Conservation (phyloP, 1,284 basidiomycete genomes). For the Caloboletus firmus region DNA sequence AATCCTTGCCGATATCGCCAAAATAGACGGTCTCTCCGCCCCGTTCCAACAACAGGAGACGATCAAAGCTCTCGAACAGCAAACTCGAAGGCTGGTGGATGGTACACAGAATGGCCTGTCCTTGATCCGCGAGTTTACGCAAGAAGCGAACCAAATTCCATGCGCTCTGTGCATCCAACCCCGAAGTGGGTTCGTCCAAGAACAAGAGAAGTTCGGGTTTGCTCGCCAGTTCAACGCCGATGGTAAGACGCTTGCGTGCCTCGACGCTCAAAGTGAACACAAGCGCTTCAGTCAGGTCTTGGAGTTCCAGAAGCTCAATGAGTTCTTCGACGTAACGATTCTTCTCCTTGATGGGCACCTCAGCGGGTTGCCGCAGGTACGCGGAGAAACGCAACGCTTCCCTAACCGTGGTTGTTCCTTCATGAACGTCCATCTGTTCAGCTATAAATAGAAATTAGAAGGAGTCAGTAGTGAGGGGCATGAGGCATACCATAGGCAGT, state of each 20-base stretch:
- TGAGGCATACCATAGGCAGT: constrained; percentile 66
- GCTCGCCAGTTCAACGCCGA: constrained; percentile 85
- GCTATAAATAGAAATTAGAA: constrained; percentile 43
- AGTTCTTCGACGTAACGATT: constrained; percentile 78
- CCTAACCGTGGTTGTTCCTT: constrained; percentile 81
- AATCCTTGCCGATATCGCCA: constrained; percentile 74
- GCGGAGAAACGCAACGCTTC: constrained; percentile 92
- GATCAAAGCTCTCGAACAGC: constrained; percentile 76
- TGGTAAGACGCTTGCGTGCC: constrained; percentile 83
- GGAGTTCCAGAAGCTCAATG: constrained; percentile 68
- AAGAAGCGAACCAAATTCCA: constrained; percentile 85
- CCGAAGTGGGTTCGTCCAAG: constrained; percentile 63
- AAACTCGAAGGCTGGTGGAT: constrained; percentile 76
- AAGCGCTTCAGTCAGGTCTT: constrained; percentile 63
- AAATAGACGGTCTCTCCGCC: constrained; percentile 80
- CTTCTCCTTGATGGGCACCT: constrained; percentile 76
- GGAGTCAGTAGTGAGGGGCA: constrained; percentile 24
- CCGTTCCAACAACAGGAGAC: constrained; percentile 61
- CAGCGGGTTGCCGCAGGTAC: constrained; percentile 80
- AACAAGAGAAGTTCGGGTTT: constrained; percentile 83
- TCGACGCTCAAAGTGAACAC: constrained; percentile 69
- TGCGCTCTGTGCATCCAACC: constrained; percentile 81
- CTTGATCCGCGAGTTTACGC: constrained; percentile 80
- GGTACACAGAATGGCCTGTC: constrained; percentile 77
- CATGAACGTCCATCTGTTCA: constrained; percentile 88